Evolutionary conservation across 495 filamentous ascomycete species (phyloP).

Genomic region (Aspergillus ellipticus): DNA sequence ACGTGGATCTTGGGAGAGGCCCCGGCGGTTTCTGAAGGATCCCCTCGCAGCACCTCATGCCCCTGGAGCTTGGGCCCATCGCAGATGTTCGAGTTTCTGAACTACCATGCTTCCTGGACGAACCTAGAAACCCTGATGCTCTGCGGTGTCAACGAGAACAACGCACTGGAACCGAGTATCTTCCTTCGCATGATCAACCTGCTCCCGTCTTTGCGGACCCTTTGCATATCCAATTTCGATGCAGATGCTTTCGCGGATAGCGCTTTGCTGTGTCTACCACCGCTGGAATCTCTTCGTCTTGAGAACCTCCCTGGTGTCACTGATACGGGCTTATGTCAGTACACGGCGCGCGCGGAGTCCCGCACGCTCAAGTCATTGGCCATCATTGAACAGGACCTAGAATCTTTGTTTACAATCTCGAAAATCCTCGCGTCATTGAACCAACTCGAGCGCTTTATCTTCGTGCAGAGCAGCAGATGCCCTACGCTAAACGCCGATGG

Average conservation of each 20-base stretch:
- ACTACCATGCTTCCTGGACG: constrained; percentile 67
- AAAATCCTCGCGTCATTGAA: constrained; percentile 67
- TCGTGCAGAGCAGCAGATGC: constrained; percentile 61
- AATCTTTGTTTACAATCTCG: constrained; percentile 66
- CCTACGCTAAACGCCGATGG: constrained; percentile 56
- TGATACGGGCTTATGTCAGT: constrained; percentile 69
- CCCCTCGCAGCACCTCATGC: constrained; percentile 40
- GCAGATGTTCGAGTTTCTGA: constrained; percentile 64
- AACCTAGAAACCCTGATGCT: constrained; percentile 71
- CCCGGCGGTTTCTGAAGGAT: constrained; percentile 38
- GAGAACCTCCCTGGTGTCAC: constrained; percentile 75
- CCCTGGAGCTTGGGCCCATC: constrained; percentile 56
- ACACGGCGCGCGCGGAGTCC: constrained; percentile 57
- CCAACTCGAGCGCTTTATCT: constrained; percentile 59
- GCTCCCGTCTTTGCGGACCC: constrained; percentile 65
- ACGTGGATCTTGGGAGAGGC: constrained; percentile 68
- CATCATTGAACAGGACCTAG: constrained; percentile 62
- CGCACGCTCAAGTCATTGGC: constrained; percentile 56
- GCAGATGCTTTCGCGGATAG: constrained; percentile 68
- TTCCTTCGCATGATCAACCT: constrained; percentile 65
- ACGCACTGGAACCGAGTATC: constrained; percentile 59
- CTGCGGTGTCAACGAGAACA: constrained; percentile 56
- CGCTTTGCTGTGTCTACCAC: constrained; percentile 65
- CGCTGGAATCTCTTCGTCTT: constrained; percentile 69
- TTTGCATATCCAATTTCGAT: constrained; percentile 72